phyloP scores from a whole-genome alignment of 2,329 filamentous ascomycete genomes.

The Scolecobasidium constrictum region DNA sequence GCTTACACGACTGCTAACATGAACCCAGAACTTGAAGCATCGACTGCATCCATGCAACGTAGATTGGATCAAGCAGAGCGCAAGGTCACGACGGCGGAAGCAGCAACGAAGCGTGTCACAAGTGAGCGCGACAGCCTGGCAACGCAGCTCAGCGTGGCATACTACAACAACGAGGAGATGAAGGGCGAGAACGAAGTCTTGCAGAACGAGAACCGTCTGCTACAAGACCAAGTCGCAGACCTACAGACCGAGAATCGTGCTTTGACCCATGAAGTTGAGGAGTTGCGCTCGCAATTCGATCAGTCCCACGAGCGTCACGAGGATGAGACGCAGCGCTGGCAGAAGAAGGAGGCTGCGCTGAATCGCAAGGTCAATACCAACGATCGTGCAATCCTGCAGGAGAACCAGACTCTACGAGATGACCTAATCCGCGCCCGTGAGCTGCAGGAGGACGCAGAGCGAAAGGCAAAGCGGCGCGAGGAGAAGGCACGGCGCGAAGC shows the following conservation, averaged over 20 bases:
- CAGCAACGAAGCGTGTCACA: constrained; percentile 50
- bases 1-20: constrained; percentile 1
- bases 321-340: constrained; percentile 9
- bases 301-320: constrained; percentile 8
- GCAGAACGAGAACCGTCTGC: constrained; percentile 16
- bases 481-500: constrained; percentile 19
- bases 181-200: constrained; percentile 33
- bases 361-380: constrained; percentile 6
- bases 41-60: constrained; percentile 48
- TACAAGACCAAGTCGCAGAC: constrained; percentile 18
- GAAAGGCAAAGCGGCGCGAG: constrained; percentile 22
- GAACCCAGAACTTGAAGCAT: constrained; percentile 43
- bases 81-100: constrained; percentile 51
- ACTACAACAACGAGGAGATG: constrained; percentile 43
- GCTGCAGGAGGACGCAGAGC: constrained; percentile 25
- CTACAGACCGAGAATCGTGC: constrained; percentile 9
- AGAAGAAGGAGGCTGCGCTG: constrained; percentile 6
- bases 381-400: constrained; percentile 8
- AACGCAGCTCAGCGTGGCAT: constrained; percentile 50
- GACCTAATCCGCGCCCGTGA: constrained; percentile 19
- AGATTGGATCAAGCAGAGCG: constrained; percentile 53
- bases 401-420: constrained; percentile 11
- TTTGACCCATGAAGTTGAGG: constrained; percentile 10
- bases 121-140: constrained; percentile 56
- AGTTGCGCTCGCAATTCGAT: constrained; percentile 5